Base-by-base conservation (phyloP, 495 filamentous ascomycete species). In the Lindgomyces ingoldianus region DNA sequence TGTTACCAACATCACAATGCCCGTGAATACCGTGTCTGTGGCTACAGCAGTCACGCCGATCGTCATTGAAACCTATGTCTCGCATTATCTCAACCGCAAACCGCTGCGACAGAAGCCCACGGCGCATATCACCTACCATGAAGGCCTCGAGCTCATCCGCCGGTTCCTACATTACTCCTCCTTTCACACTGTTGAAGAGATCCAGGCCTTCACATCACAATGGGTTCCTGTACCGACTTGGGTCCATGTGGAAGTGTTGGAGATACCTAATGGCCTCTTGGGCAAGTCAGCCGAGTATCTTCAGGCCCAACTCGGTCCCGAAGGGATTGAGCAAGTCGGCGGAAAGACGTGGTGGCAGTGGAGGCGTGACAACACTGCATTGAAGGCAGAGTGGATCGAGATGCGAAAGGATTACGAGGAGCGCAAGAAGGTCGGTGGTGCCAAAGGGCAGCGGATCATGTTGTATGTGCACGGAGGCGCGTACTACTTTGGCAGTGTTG, bases 281-380 rank as follows among this genome's bases (percentile, higher is more conserved):
- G 72, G 77, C 3, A 73, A 81, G 21, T 84, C 91, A 0, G 91
- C 91, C 0, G 75, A 79, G 24, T 71, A 81, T 2, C 55, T 98
- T 12, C 78, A 81, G 36, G 79, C 82, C 16, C 86, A 96, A 71
- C 81, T 97, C 25, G 93, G 93, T 0, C 82, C 81, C 3, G 81
- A 86, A 16, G 93, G 90, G 0, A 80, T 96, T 21, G 75, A 81
- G 22, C 82, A 82, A 42, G 83, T 96, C 1, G 93, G 93, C 19
- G 93, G 93, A 0, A 81, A 83, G 74, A 84, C 84, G 42, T 98
- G 93, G 93, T 98, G 93, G 93, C 90, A 91, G 78, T 98, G 93
- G 93, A 85, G 93, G 57, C 76, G 79, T 16, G 80, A 81, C 0
- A 77, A 82, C 16, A 80, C 77, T 29, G 82, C 83, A 0, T 74